phyloP scores from a whole-genome alignment of 1,284 basidiomycete genomes.

The Laetiporus sulphureus region DNA sequence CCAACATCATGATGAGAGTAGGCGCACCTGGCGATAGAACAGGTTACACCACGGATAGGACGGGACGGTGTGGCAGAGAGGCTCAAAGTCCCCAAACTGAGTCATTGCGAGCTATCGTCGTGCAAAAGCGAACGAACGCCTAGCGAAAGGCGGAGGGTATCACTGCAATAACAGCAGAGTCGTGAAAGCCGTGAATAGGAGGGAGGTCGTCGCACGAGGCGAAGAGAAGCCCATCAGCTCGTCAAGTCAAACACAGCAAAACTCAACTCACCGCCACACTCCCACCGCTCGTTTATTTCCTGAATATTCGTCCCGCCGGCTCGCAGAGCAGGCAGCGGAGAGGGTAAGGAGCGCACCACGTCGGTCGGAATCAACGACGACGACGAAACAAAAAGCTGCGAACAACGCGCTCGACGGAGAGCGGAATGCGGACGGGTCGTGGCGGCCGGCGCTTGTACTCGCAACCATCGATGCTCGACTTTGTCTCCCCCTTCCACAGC shows the following conservation, averaged over 20 bases:
- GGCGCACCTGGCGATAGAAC: constrained; percentile 54
- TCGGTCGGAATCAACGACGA: constrained; percentile 3
- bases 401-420: constrained; percentile 2
- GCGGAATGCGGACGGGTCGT: background rate
- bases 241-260: constrained; percentile 2
- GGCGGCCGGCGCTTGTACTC: constrained; percentile 2
- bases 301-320: no score
- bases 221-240: no score
- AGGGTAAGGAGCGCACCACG: background rate
- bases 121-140: background rate
- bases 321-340: background rate
- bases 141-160: background rate
- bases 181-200: constrained; percentile 1
- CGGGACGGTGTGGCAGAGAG: constrained; percentile 49
- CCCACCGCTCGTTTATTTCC: no score
- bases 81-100: constrained; percentile 53
- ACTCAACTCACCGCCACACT: background rate
- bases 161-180: background rate
- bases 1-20: constrained; percentile 2
- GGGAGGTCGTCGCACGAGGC: no score
- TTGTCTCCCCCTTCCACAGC: background rate
- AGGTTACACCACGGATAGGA: constrained; percentile 70
- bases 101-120: constrained; percentile 31
- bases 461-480: no score
- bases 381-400: constrained; percentile 1